Evolutionary conservation across 2,329 filamentous ascomycete genomes (phyloP), one percentile per base, ranked within the genome.

Genomic region (Rasamsonia emersonii): DNA sequence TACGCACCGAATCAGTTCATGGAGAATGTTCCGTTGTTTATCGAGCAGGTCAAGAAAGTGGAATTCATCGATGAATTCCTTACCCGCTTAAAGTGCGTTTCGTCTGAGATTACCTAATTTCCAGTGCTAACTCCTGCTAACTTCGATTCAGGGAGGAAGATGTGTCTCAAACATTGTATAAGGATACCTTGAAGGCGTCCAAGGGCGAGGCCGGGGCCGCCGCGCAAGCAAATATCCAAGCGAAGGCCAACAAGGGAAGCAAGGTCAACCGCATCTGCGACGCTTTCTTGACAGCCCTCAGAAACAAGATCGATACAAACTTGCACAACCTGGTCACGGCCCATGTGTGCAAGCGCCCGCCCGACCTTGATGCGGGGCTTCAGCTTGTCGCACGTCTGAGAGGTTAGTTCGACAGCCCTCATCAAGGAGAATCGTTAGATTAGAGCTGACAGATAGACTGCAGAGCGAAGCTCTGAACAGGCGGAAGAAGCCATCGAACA

Each of bases 271-370:
- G 68, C 3, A 80, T 98, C 25, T 96, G 91, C 51, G 80, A 95
- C 55, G 82, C 84, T 0, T 81, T 96, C 41, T 66, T 96, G 8
- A 64, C 72, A 7, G 70, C 73, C 3, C 69, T 98, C 5, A 65
- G 73, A 33, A 62, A 69, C 10, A 72, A 73, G 35, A 75, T 78
- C 40, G 62, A 64, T 53, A 77, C 57, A 58, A 82, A 74, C 59
- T 57, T 95, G 24, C 89, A 95, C 50, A 96, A 94, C 53, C 81
- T 91, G 41, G 84, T 98, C 50, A 96, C 91, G 0, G 84, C 89
- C 1, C 82, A 96, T 51, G 85, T 96, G 20, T 95, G 86, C 72
- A 98, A 96, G 56, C 75, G 70, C 3, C 91, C 91, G 1, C 86
- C 91, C 5, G 89, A 93, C 30, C 72, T 96, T 1, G 84, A 93